Percentiles rank a stretch among this genome's conserved stretches.
Evolutionary conservation across 2,329 filamentous ascomycete species (phyloP).

Genomic region (Talaromyces funiculosus): DNA sequence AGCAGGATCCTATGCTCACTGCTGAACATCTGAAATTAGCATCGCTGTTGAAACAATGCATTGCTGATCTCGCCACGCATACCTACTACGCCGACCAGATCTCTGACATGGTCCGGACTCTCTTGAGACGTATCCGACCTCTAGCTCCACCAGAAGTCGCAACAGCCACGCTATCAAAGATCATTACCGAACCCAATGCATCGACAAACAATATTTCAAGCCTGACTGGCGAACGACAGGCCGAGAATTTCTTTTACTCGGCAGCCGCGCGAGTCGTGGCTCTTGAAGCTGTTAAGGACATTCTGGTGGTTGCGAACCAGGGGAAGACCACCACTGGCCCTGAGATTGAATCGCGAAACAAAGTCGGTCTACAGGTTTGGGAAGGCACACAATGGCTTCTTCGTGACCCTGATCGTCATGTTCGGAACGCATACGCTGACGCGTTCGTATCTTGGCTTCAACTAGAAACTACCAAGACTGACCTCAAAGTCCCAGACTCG

Average conservation of each 20-base stretch:
- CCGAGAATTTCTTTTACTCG: conserved; percentile 58
- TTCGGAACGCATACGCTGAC: conserved; percentile 80
- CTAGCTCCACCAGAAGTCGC: conserved; percentile 41
- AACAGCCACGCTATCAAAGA: conserved; percentile 40
- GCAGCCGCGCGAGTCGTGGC: conserved; percentile 58
- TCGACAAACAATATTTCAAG: conserved; percentile 38
- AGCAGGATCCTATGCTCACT: conserved; percentile 17
- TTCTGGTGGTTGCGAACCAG: conserved; percentile 74
- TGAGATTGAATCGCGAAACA: conserved; percentile 63
- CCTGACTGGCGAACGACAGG: conserved; percentile 49
- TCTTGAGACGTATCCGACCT: conserved; percentile 73
- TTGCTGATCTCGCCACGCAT: conserved; percentile 87
- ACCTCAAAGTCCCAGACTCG: conserved; percentile 60
- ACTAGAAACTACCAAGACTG: conserved; percentile 64
- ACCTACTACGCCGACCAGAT: conserved; percentile 97
- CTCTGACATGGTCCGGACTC: conserved; percentile 81
- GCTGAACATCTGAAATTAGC: conserved; percentile 53
- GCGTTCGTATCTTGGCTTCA: conserved; percentile 79
- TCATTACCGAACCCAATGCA: conserved; percentile 44
- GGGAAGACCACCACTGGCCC: conserved; percentile 52
- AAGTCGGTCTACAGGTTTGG: conserved; percentile 78
- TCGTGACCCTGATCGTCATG: conserved; percentile 68
- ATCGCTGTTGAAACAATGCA: conserved; percentile 68
- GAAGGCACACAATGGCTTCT: conserved; percentile 95
- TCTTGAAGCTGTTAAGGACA: conserved; percentile 72